These are phyloP conservation scores for Zasmidium angulare DNA, from an alignment of 2,329 filamentous ascomycete species.

Conservation along the genomic window DNA sequence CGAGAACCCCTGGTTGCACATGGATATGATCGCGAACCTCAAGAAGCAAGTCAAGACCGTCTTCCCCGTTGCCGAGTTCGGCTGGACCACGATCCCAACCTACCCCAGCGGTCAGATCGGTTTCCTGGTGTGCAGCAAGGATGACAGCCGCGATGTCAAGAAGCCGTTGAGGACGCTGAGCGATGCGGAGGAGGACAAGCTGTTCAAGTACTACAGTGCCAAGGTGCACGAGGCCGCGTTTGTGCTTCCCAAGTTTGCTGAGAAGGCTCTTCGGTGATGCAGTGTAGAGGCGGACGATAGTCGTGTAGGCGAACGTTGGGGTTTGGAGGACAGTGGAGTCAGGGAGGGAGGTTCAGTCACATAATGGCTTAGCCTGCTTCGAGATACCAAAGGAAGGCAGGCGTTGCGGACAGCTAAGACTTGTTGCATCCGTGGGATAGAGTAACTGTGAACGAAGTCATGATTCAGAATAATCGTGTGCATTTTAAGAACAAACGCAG, in stretches of 20 bases:
- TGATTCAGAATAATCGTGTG: no score
- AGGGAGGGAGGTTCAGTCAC: slow-evolving; percentile 17
- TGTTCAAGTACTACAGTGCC: slow-evolving; percentile 96
- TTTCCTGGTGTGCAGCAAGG: slow-evolving; percentile 99
- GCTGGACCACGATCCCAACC: slow-evolving; percentile 98
- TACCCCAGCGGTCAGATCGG: slow-evolving; percentile 99
- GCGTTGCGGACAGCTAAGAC: not conserved
- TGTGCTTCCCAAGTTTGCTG: slow-evolving; percentile 88
- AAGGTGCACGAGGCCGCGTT: slow-evolving; percentile 96
- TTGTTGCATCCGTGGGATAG: not conserved
- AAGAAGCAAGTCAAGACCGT: slow-evolving; percentile 97
- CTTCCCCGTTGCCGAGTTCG: slow-evolving; percentile 97
- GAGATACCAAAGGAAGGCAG: not conserved
- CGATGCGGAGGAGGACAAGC: slow-evolving; percentile 83
- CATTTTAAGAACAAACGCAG: not conserved
- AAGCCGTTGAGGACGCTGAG: slow-evolving; percentile 81
- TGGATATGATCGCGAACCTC: slow-evolving; percentile 87
- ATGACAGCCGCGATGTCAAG: slow-evolving; percentile 76
- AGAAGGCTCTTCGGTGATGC: slow-evolving; percentile 61
- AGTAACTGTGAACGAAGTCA: no score
- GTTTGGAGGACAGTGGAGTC: not conserved
- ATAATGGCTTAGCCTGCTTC: not conserved
- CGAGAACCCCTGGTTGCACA: slow-evolving; percentile 99
- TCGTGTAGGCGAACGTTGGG: not conserved
- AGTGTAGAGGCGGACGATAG: not conserved